phyloP scores from a whole-genome alignment of 345 rosid species.

The Gossypium raimondii region DNA sequence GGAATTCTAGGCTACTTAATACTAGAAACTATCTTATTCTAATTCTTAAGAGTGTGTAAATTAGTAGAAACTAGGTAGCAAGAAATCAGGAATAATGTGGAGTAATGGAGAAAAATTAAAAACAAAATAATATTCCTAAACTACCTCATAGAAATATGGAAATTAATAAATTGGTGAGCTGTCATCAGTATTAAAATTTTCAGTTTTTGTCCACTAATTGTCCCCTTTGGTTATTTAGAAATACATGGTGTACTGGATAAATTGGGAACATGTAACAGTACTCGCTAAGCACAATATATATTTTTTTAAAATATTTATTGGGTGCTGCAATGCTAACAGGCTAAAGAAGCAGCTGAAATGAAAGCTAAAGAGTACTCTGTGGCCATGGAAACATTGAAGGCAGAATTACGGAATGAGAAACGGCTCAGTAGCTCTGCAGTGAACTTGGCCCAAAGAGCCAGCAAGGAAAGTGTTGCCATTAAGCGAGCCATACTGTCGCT shows the following conservation, averaged over 20 bases:
- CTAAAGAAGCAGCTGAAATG: slow-evolving; percentile 70
- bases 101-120: background rate
- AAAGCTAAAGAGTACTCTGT: slow-evolving; percentile 47
- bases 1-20: background rate
- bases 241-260: background rate
- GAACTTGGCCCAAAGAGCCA: slow-evolving; percentile 62
- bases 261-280: background rate
- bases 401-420: slow-evolving; percentile 62
- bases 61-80: too few relatives aligned
- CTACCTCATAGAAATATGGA: background rate
- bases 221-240: background rate
- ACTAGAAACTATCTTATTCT: background rate
- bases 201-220: background rate
- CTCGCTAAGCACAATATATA: background rate
- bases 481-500: slow-evolving; percentile 78
- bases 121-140: background rate
- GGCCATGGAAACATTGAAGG: slow-evolving; percentile 50
- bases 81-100: background rate
- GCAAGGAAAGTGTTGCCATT: slow-evolving; percentile 61
- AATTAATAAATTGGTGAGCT: background rate
- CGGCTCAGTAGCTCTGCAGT: slow-evolving; percentile 53
- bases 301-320: background rate
- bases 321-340: slow-evolving; percentile 39
- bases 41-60: background rate
- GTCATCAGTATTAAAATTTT: slow-evolving; percentile 13